Base-by-base conservation (phyloP, 2,329 filamentous ascomycete species). In the Drechslerella coelobrocha region DNA sequence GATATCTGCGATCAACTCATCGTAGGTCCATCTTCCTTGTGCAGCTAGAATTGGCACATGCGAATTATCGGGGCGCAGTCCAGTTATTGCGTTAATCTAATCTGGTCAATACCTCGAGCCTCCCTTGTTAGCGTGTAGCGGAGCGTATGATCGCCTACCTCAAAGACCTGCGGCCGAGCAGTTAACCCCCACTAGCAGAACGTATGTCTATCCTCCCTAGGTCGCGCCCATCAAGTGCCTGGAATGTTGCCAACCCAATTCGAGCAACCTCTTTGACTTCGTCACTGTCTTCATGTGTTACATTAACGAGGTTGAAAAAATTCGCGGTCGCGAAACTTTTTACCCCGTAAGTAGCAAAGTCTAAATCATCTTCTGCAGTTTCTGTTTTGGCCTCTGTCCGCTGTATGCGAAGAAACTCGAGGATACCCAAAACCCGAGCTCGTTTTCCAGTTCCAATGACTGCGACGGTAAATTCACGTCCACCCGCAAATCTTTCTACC, bases 391-490 rank as follows among this genome's bases (percentile, higher is more conserved):
- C 4, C 17, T n/a, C 17, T 39, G 10, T 17, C 1, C 9, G 17
- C 7, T 7, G 19, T 55, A 43, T 41, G 7, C 52, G 3, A 26
- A n/a, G 34, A 14, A 55, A 21, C 19, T 62, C 51, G 0, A 62
- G 51, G 14, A 62, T 51, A 14, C 60, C 60, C 19, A 62, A 19
- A 19, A 62, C 51, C 8, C 41, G 48, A 1, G 60, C 60, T 4
- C 55, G 17, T 10, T 26, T 26, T 12, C 23, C 60, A 1, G 50
- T 55, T 41, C 60, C 60, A 21, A 48, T 26, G n/a, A 62, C 41
- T 6, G 37, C 60, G 8, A 50, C 41, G 0, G 60, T 55, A 39
- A 62, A 62, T 45, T 62, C 60, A 10, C 60, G 60, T 4, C 60
- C 60, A 14, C 17, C 14, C 23, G 43, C 26, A 23, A 62, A 62